A percentile compares a stretch with the other conserved stretches of the same genome.
Evolutionary conservation across 2,329 filamentous ascomycete genomes (phyloP).

Genomic region (Plectosphaerella plurivora): DNA sequence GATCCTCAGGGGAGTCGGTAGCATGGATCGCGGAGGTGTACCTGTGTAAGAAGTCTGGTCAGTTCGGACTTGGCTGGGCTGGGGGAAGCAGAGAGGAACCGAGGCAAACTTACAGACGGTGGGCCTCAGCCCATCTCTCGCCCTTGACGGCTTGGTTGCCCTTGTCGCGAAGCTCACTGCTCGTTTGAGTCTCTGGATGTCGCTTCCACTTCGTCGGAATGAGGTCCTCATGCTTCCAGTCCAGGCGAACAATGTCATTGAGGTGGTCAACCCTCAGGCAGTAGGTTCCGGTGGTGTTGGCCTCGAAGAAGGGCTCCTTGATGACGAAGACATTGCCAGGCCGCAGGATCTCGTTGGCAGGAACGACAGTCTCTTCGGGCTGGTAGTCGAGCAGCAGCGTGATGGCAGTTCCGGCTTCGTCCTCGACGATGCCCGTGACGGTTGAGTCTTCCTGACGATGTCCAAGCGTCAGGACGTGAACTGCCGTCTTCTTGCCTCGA

Average conservation of each 20-base stretch:
- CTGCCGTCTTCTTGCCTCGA: constrained; percentile 10
- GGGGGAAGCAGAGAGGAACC: not conserved
- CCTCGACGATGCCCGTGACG: constrained; percentile 29
- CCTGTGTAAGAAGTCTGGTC: constrained; percentile 15
- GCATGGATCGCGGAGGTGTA: constrained; percentile 30
- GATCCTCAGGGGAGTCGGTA: constrained; percentile 27
- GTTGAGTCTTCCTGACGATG: constrained; percentile 6
- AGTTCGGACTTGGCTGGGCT: not conserved
- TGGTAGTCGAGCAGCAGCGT: constrained; percentile 37
- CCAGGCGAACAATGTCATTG: constrained; percentile 39
- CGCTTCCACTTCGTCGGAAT: constrained; percentile 33
- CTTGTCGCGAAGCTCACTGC: constrained; percentile 15
- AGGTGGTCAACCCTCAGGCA: constrained; percentile 47
- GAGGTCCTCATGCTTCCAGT: constrained; percentile 22
- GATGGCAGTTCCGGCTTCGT: constrained; percentile 28
- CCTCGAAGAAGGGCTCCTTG: constrained; percentile 51
- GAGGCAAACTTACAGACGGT: constrained; percentile 23
- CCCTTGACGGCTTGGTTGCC: constrained; percentile 28
- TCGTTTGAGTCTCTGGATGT: constrained; percentile 6
- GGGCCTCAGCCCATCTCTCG: constrained; percentile 21
- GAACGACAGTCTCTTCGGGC: constrained; percentile 26
- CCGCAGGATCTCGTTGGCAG: constrained; percentile 26
- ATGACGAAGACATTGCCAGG: constrained; percentile 33
- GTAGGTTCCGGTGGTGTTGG: constrained; percentile 30
- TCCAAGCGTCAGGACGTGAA: constrained; percentile 15